phyloP scores from a whole-genome alignment of 345 rosid species.

The Camelina hispida region DNA sequence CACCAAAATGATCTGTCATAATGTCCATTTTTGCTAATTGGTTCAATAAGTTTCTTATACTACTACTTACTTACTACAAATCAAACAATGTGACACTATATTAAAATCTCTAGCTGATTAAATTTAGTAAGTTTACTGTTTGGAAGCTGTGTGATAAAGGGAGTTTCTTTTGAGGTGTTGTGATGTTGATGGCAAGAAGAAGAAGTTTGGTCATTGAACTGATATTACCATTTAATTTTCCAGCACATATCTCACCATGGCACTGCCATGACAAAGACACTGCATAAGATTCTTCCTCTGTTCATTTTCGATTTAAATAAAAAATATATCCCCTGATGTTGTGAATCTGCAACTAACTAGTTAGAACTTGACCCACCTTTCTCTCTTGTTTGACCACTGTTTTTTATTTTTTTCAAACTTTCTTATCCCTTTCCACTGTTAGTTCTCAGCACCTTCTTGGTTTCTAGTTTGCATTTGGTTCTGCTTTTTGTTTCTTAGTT shows the following conservation, averaged over 20 bases:
- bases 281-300: slow-evolving; percentile 37
- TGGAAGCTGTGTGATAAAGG: slow-evolving; percentile 7
- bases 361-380: slow-evolving; percentile 36
- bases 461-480: slow-evolving; percentile 7
- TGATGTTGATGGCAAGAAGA: slow-evolving; percentile 32
- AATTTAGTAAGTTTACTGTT: slow-evolving; percentile 5
- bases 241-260: slow-evolving; percentile 62
- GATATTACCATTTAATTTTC: slow-evolving; percentile 38
- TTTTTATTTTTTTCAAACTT: slow-evolving; percentile 34
- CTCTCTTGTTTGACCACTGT: slow-evolving; percentile 15
- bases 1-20: slow-evolving; percentile 52
- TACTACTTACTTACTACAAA: background rate
- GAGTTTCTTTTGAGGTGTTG: slow-evolving; percentile 14
- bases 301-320: background rate
- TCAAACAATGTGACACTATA: slow-evolving; percentile 2
- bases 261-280: slow-evolving; percentile 67
- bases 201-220: slow-evolving; percentile 40
- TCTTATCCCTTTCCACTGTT: slow-evolving; percentile 34
- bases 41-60: slow-evolving; percentile 22
- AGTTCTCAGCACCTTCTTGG: slow-evolving; percentile 15
- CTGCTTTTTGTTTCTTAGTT: slow-evolving; percentile 5
- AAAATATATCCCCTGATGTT: background rate
- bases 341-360: slow-evolving; percentile 33
- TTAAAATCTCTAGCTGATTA: slow-evolving; percentile 22
- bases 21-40: slow-evolving; percentile 41